Conservation (phyloP, 495 filamentous ascomycete genomes). For the Halenospora varia region DNA sequence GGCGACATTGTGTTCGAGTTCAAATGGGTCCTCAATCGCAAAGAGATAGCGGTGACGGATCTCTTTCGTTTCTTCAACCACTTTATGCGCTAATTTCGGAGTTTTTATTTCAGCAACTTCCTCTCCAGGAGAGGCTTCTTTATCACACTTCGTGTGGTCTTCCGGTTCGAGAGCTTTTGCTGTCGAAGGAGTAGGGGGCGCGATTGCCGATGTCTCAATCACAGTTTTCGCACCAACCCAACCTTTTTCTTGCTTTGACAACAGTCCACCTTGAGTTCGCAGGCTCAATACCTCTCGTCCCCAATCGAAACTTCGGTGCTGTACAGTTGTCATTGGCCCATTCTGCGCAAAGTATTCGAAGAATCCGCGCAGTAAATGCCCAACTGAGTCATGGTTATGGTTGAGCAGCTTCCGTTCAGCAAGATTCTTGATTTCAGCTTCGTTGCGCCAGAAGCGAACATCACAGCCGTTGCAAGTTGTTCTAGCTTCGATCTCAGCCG, state of each 20-base stretch:
- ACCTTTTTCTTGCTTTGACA: constrained; percentile 67
- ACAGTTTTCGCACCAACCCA: constrained; percentile 70
- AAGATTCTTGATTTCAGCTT: constrained; percentile 52
- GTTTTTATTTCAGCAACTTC: constrained; percentile 6
- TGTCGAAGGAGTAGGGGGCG: constrained; percentile 8
- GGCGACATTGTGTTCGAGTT: constrained; percentile 77
- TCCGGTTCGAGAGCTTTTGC: neutral
- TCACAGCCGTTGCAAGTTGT: constrained; percentile 49
- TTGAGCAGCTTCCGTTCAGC: constrained; percentile 49
- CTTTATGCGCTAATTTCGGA: constrained; percentile 22
- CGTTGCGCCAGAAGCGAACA: constrained; percentile 66
- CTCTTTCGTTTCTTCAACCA: constrained; percentile 44
- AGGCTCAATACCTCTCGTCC: constrained; percentile 65
- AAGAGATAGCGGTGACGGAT: constrained; percentile 76
- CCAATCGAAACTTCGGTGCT: constrained; percentile 63
- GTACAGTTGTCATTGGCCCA: constrained; percentile 35
- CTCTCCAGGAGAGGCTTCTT: neutral
- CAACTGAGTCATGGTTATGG: constrained; percentile 57
- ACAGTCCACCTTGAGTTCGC: constrained; percentile 61
- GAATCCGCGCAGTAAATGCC: constrained; percentile 66
- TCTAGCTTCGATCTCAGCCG: constrained; percentile 32
- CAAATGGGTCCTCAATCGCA: constrained; percentile 86
- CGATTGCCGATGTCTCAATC: constrained; percentile 18
- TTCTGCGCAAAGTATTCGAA: constrained; percentile 73
- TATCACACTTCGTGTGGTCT: neutral